phyloP scores from a whole-genome alignment of 768 basidiomycete genomes.

The Calocera cornea region DNA sequence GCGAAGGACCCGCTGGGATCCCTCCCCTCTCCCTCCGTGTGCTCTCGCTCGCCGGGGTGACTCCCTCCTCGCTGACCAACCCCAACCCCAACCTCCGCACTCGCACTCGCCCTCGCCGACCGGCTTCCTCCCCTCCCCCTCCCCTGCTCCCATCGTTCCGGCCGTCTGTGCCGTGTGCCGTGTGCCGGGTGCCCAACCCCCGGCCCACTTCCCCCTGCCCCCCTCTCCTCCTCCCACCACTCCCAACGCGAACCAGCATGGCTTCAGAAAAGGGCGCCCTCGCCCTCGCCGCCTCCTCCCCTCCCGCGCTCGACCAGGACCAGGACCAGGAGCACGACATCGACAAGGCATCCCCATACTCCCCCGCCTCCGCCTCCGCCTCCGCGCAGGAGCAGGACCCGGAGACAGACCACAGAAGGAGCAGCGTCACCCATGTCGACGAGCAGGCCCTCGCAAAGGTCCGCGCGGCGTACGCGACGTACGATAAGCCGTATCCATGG shows the following conservation, averaged over 20 bases:
- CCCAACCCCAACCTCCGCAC: too few relatives aligned
- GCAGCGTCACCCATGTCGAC: not conserved
- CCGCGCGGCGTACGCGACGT: conserved; percentile 22
- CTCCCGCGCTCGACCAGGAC: too few relatives aligned
- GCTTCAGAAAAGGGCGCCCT: not conserved
- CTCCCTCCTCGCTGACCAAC: not conserved
- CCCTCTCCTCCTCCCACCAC: not conserved
- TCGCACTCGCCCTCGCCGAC: too few relatives aligned
- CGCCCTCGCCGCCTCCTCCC: not conserved
- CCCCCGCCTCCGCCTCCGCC: not conserved
- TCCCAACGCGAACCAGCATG: not conserved
- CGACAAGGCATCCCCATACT: too few relatives aligned
- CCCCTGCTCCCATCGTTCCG: too few relatives aligned
- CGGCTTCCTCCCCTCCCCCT: too few relatives aligned
- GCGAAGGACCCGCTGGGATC: not conserved
- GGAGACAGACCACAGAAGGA: not conserved
- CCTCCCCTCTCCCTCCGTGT: not conserved
- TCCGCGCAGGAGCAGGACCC: not conserved
- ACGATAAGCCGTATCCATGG: conserved; percentile 13
- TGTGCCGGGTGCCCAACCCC: too few relatives aligned
- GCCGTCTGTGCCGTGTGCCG: too few relatives aligned
- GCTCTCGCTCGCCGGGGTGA: not conserved
- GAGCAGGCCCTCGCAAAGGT: conserved; percentile 19
- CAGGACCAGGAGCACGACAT: too few relatives aligned
- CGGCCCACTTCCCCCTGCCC: not conserved